Evolutionary conservation across 495 filamentous ascomycete species (phyloP), one percentile per base, ranked within the genome.

Genomic region (Tuber umbilicatum): DNA sequence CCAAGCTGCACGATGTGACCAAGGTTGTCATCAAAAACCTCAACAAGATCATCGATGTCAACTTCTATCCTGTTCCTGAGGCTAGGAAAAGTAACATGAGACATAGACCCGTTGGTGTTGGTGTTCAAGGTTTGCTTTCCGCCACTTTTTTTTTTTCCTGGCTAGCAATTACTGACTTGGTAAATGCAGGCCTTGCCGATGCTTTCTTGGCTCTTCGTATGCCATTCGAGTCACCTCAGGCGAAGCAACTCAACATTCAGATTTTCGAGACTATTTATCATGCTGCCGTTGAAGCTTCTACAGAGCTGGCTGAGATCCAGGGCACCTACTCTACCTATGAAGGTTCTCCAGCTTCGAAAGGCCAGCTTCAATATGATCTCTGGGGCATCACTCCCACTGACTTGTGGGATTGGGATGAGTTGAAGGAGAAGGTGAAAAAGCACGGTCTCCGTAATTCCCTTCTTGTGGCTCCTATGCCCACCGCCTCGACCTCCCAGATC

Each of bases 251-350:
- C 80, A 99, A 99, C 88, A 94, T 91, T 80, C 93, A 98, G 84
- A 97, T 99, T 83, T 99, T 99, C 81, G 95, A 99, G 89, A 99
- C 95, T 60, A 97, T 99, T 85, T 99, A 99, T 86, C 95, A 99
- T 83, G 95, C 90, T 83, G 93, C 93, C 74, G 86, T 99, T 73
- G 97, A 93, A 60, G 91, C 93, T 37, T 99, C 95, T 7, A 90
- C 90, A 78, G 89, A 97, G 31, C 84, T 98, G 72, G 93, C 95
- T 75, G 91, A 92, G 87, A 85, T 91, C 73, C 84, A 91, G 47
- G 96, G 96, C 38, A 78, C 93, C 12, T 99, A 99, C 84, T 87
- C 91, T 79, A 94, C 92, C 9, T 99, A 97, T 82, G 87, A 93
- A 79, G 95, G 95, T 72, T 97, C 93, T 21, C 95, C 95, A 31